These are phyloP conservation scores for Wickerhamomyces queroliae DNA, from an alignment of 805 yeast genomes.

Conservation along the genomic window DNA sequence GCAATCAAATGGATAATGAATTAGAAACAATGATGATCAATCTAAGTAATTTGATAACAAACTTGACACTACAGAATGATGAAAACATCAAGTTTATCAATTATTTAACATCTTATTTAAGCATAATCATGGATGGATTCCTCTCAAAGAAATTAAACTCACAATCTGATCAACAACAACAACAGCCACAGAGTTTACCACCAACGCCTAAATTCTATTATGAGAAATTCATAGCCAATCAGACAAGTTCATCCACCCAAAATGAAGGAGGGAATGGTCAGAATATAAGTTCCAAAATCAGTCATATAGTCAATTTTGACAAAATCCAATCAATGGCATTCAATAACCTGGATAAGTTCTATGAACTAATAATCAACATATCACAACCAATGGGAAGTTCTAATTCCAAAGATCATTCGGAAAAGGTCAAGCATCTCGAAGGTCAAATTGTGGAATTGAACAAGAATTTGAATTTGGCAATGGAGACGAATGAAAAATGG, in stretches of 20 bases:
- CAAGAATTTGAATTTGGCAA: constrained; percentile 13
- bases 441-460: constrained; percentile 10
- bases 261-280: background rate
- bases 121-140: constrained; percentile 4
- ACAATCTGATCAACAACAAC: background rate
- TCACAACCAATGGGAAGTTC: background rate
- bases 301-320: constrained; percentile 5
- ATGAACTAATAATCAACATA: constrained; percentile 11
- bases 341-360: constrained; percentile 10
- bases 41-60: constrained; percentile 12
- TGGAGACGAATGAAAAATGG: constrained; percentile 24
- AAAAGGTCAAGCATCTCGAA: constrained; percentile 7
- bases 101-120: constrained; percentile 5
- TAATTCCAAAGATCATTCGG: background rate
- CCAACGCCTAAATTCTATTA: constrained; percentile 14
- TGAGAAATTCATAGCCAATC: background rate
- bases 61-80: constrained; percentile 9
- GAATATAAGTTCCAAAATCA: constrained; percentile 4
- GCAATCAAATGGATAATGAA: constrained; percentile 13
- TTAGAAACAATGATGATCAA: constrained; percentile 14
- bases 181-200: too few relatives aligned
- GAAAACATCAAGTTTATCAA: constrained; percentile 4
- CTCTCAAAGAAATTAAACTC: background rate
- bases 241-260: background rate
- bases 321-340: constrained; percentile 5